Evolutionary conservation across 345 rosid genomes (phyloP), one percentile per base, ranked within the genome.

Genomic region (Excoecaria agallocha): DNA sequence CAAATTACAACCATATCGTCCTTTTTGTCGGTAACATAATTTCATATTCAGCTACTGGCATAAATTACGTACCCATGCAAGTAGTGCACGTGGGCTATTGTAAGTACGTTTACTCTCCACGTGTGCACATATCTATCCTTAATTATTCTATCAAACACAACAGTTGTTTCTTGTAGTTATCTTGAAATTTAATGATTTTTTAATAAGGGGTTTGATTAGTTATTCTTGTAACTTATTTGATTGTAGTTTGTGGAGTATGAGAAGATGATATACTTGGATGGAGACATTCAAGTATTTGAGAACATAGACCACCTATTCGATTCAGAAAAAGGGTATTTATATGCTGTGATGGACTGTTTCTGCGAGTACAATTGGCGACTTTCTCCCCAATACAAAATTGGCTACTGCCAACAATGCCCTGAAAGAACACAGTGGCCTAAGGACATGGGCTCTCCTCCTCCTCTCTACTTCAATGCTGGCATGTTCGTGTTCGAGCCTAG

Each of bases 231-330:
- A 30, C 1, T 30, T 30, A 30, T 30, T 30, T 30, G 30, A 30
- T 43, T 43, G 76, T 73, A 90, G 93, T 89, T 93, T 72, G 86
- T 79, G 82, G 90, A 90, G 80, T 77, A 70, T 24, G 86, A 81
- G 84, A 93, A 87, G 94, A 90, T 93, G 94, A 75, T 93, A 15
- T 90, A 93, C 79, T 76, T 93, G 71, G 97, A 90, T 65, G 97
- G 90, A 2, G 98, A 93, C 55, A 90, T 93, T 57, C 96, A 93
- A 86, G 96, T 90, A 43, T 93, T 66, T 60, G 90, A 86, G 15
- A 93, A 93, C 60, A 88, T 91, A 30, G 98, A 93, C 77, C 72
- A 86, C 67, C 88, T 93, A 6, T 88, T 93, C 4, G 94, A 90
- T 68, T 38, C 67, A 20, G 81, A 85, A 17, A 88, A 83, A 39